A percentile compares a stretch with the other conserved stretches of the same genome.
phyloP scores from a whole-genome alignment of 108 stramenopile species.

The Cyclotella distinguenda region DNA sequence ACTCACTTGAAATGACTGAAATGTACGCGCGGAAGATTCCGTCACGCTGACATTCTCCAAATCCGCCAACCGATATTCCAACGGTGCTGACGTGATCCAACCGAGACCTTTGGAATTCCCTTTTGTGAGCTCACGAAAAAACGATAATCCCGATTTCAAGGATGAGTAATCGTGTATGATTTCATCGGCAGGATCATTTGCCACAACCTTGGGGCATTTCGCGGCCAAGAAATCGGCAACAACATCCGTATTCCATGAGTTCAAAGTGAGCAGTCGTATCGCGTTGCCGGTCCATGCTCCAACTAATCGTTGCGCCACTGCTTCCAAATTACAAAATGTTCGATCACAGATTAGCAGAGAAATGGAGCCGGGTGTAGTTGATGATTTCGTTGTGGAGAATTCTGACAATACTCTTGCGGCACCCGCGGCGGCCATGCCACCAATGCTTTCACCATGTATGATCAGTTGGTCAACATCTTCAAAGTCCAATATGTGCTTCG shows the following conservation, averaged over 20 bases:
- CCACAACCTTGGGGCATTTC: constrained; percentile 79
- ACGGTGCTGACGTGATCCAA: constrained; percentile 73
- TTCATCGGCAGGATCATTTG: constrained; percentile 80
- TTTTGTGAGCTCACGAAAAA: constrained; percentile 69
- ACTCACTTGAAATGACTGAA: constrained; percentile 5
- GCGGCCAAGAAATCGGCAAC: constrained; percentile 75
- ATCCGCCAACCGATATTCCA: constrained; percentile 78
- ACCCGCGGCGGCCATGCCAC: constrained; percentile 84
- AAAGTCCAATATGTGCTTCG: constrained; percentile 56
- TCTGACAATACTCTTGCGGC: constrained; percentile 56
- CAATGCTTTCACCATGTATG: constrained; percentile 87
- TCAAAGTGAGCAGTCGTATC: constrained; percentile 70
- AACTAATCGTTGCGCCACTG: constrained; percentile 78
- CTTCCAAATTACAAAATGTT: constrained; percentile 86
- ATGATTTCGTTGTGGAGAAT: background rate
- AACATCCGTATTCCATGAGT: constrained; percentile 82
- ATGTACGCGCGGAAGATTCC: constrained; percentile 22
- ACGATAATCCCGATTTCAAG: constrained; percentile 75
- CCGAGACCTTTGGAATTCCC: constrained; percentile 62
- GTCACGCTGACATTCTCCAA: constrained; percentile 62
- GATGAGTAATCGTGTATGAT: constrained; percentile 83
- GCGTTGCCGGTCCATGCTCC: constrained; percentile 84
- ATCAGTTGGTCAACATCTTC: constrained; percentile 58
- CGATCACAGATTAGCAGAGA: constrained; percentile 81
- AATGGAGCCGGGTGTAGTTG: constrained; percentile 23